Conservation (phyloP, 352 stramenopile genomes). For the Globisporangium alternatum region DNA sequence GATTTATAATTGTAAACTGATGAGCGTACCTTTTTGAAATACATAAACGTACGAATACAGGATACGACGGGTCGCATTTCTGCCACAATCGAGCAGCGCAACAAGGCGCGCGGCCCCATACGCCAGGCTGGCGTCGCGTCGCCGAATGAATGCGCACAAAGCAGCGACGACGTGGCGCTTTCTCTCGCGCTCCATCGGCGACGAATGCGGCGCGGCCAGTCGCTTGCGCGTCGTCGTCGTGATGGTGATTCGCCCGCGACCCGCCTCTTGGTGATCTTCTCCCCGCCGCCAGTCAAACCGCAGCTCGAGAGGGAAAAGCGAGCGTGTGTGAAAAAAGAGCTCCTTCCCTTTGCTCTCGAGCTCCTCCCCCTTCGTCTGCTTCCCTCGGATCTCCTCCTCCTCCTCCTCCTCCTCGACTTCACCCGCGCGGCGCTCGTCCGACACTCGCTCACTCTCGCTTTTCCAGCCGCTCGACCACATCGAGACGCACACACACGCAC, state of each 20-base stretch:
- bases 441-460: slow-evolving; percentile 17
- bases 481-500: neutral
- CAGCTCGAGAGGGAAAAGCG: neutral
- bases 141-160: slow-evolving; percentile 5
- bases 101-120: slow-evolving; percentile 1
- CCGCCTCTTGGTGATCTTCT: slow-evolving; percentile 9
- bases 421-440: neutral
- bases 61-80: neutral
- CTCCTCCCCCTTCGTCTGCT: slow-evolving; percentile 1
- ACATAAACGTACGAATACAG: neutral
- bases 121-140: slow-evolving; percentile 9
- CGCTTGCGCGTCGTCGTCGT: neutral
- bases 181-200: neutral
- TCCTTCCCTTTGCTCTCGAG: neutral
- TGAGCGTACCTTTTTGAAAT: neutral
- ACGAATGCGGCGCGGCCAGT: neutral
- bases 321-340: neutral
- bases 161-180: neutral
- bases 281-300: slow-evolving; percentile 4
- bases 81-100: slow-evolving; percentile 1
- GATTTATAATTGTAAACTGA: no score
- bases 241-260: neutral
- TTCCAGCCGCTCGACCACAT: slow-evolving; percentile 17
- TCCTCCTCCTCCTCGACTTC: neutral
- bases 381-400: neutral